Percentiles rank a stretch among this genome's conserved stretches.
phyloP scores from a whole-genome alignment of 1,139 yeast species.

The Geotrichum histeridarum region DNA sequence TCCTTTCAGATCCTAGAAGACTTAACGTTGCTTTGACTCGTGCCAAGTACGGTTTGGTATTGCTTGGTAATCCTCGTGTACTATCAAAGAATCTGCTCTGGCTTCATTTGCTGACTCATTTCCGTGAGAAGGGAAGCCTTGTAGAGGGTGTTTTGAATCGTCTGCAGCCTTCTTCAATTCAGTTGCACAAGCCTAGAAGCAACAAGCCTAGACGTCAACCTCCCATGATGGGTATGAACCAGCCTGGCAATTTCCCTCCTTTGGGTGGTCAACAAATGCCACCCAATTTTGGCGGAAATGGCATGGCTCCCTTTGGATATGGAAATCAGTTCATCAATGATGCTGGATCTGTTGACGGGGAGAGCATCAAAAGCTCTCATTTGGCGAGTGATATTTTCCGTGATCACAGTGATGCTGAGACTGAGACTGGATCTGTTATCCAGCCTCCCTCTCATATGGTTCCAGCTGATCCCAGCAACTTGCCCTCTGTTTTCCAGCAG shows the following conservation, averaged over 20 bases:
- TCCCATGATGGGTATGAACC: not conserved
- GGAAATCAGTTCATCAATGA: conserved; percentile 15
- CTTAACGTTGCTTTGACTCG: conserved; percentile 89
- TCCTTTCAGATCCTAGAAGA: conserved; percentile 83
- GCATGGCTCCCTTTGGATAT: conserved; percentile 2
- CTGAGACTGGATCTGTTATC: conserved; percentile 8
- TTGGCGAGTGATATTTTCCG: conserved; percentile 15
- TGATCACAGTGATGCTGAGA: conserved; percentile 5
- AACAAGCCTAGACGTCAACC: not conserved
- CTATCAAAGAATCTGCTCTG: conserved; percentile 68
- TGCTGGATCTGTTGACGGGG: conserved; percentile 12
- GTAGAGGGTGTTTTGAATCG: conserved; percentile 91
- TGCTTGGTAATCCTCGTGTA: conserved; percentile 81
- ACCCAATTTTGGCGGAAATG: not conserved
- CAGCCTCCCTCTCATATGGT: conserved; percentile 5
- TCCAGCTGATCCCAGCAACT: conserved; percentile 21
- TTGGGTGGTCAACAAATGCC: not conserved
- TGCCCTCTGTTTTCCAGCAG: conserved; percentile 24
- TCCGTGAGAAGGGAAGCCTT: conserved; percentile 76
- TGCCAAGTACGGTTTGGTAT: conserved; percentile 77
- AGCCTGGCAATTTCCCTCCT: conserved; percentile 6
- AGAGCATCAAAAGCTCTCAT: conserved; percentile 12
- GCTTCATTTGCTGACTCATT: conserved; percentile 74
- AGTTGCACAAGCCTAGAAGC: conserved; percentile 26
- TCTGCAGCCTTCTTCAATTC: conserved; percentile 67